Conservation (phyloP, 768 basidiomycete species). For the Cystofilobasidium macerans region DNA sequence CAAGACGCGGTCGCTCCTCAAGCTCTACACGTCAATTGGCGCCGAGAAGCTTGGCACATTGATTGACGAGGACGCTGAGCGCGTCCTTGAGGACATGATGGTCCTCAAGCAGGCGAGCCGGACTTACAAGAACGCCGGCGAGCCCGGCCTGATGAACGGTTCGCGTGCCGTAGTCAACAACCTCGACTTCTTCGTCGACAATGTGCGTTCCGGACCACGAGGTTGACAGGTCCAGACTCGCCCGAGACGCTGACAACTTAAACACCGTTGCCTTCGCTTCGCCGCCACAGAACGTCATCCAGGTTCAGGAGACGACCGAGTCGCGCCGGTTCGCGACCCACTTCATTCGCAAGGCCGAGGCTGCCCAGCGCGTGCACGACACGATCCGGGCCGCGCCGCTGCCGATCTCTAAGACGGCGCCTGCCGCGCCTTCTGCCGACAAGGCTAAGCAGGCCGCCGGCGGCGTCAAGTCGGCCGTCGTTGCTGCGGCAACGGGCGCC, state of each 20-base stretch:
- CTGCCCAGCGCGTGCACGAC: conserved; percentile 76
- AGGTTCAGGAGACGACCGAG: conserved; percentile 87
- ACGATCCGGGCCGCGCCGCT: conserved; percentile 54
- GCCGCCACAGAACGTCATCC: conserved; percentile 71
- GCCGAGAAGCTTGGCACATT: conserved; percentile 84
- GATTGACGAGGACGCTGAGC: conserved; percentile 74
- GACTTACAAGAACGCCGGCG: conserved; percentile 52
- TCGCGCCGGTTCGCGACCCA: conserved; percentile 88
- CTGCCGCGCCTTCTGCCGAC: conserved; percentile 1
- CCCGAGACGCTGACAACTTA: no score
- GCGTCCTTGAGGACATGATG: conserved; percentile 94
- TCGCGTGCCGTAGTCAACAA: conserved; percentile 82
- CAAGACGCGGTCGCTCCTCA: conserved; percentile 80
- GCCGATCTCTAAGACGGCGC: conserved; percentile 37
- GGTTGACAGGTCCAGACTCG: no score
- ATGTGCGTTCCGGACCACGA: conserved; percentile 55
- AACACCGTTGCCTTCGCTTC: no score
- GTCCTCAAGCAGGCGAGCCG: conserved; percentile 80
- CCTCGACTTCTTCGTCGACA: conserved; percentile 87
- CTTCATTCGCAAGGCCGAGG: conserved; percentile 90
- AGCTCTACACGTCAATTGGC: conserved; percentile 88
- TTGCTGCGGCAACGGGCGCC: not conserved
- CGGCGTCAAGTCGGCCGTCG: not conserved
- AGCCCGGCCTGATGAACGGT: conserved; percentile 60
- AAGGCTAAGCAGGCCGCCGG: not conserved